Conservation (phyloP, 2,329 filamentous ascomycete genomes). For the Westerdykella aurantiaca region DNA sequence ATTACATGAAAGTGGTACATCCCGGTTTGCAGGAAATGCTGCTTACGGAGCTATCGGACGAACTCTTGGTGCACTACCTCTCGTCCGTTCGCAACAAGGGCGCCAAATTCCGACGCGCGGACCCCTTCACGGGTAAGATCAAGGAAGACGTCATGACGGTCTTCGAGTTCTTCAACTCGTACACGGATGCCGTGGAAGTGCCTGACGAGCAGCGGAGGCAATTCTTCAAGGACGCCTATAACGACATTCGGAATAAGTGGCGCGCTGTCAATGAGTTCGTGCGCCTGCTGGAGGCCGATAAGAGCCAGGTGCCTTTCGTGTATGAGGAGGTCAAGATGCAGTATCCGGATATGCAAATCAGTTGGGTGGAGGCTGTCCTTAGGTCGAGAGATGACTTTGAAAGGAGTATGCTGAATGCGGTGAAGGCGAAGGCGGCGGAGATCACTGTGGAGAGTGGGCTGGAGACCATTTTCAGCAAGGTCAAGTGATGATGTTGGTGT, state of each 20-base stretch:
- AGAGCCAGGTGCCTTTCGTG: conserved; percentile 67
- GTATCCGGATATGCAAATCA: conserved; percentile 92
- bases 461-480: conserved; percentile 92
- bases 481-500: conserved; percentile 53
- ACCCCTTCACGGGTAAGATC: conserved; percentile 89
- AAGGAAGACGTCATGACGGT: conserved; percentile 86
- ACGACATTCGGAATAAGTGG: conserved; percentile 84
- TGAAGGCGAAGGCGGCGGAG: conserved; percentile 84
- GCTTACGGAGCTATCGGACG: conserved; percentile 86
- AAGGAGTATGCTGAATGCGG: conserved; percentile 75
- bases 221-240: conserved; percentile 48
- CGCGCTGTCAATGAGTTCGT: conserved; percentile 81
- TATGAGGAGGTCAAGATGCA: conserved; percentile 77
- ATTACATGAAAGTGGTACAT: conserved; percentile 80
- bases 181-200: conserved; percentile 42
- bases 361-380: conserved; percentile 91
- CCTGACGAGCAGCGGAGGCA: neutral
- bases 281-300: conserved; percentile 66
- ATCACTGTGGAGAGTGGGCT: conserved; percentile 71
- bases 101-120: conserved; percentile 77
- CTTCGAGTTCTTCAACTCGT: conserved; percentile 78
- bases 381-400: conserved; percentile 90
- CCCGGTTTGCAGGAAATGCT: conserved; percentile 85
- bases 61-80: conserved; percentile 82
- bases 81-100: conserved; percentile 79